Conservation (phyloP, 352 stramenopile genomes). For the Halophytophthora polymorphica region DNA sequence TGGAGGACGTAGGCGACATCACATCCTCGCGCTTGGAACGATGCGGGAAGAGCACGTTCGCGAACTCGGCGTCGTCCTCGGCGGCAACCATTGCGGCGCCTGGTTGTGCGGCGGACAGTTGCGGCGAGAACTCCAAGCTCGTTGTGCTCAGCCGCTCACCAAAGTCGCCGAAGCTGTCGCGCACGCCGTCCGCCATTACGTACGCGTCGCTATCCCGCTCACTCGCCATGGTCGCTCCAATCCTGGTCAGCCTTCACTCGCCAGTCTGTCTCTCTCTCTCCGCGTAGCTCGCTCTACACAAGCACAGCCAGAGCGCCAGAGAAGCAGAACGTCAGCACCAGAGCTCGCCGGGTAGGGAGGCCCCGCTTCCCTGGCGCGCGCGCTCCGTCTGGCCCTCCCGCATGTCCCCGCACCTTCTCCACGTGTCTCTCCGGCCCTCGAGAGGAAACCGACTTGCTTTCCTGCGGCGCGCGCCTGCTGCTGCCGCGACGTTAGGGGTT, state of each 20-base stretch:
- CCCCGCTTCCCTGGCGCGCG: no score
- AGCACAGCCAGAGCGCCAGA: neutral
- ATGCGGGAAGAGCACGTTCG: constrained; percentile 25
- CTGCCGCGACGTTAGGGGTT: no score
- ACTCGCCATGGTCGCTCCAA: constrained; percentile 19
- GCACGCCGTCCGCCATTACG: constrained; percentile 23
- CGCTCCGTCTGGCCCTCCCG: no score
- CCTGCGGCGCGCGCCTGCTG: no score
- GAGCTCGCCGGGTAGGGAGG: no score
- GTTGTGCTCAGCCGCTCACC: constrained; percentile 15
- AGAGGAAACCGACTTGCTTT: no score
- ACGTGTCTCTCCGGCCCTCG: no score
- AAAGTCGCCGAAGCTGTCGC: constrained; percentile 14
- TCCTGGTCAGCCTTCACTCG: no score
- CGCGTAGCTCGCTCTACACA: no score
- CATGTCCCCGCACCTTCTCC: no score
- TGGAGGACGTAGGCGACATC: constrained; percentile 55
- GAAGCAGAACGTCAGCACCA: no score
- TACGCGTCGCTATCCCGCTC: constrained; percentile 32
- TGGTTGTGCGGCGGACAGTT: neutral
- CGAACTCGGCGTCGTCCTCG: constrained; percentile 27
- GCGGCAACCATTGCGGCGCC: neutral
- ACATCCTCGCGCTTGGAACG: constrained; percentile 16
- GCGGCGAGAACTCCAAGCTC: constrained; percentile 4
- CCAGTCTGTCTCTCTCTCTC: no score